Conservation (phyloP, 1,139 yeast species). For the Spathaspora sp. region DNA sequence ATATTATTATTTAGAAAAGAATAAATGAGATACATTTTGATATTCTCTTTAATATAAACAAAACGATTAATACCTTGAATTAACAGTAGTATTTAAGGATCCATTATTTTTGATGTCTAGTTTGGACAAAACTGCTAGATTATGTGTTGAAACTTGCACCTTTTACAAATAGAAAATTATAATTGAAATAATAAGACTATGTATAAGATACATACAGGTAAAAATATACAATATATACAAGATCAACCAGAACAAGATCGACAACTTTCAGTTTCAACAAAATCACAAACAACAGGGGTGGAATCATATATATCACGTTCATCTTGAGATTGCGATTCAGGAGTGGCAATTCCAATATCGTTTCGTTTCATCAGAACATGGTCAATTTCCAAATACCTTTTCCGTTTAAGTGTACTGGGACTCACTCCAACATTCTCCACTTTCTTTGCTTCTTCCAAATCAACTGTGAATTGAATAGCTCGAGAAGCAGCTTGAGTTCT, state of each 20-base stretch:
- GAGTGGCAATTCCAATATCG: conserved; percentile 11
- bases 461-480: conserved; percentile 91
- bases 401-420: conserved; percentile 17
- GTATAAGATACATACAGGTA: not conserved
- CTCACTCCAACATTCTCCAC: conserved; percentile 6
- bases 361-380: conserved; percentile 7
- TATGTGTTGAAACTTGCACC: conserved; percentile 74
- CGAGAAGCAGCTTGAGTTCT: conserved; percentile 95
- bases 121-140: conserved; percentile 1
- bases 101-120: conserved; percentile 1
- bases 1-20: too few species aligned
- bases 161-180: conserved; percentile 67
- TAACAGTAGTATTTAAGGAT: not conserved
- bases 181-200: not conserved
- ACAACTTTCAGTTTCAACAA: conserved; percentile 36
- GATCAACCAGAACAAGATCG: conserved; percentile 49
- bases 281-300: conserved; percentile 40
- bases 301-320: conserved; percentile 28
- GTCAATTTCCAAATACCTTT: conserved; percentile 18
- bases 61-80: too few species aligned
- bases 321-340: conserved; percentile 13
- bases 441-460: conserved; percentile 32
- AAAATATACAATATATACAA: not conserved
- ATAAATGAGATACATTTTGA: too few species aligned
- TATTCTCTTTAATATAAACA: too few species aligned